Evolutionary conservation across 768 basidiomycete species (phyloP).

Genomic region (Podaxis carcinomalis): DNA sequence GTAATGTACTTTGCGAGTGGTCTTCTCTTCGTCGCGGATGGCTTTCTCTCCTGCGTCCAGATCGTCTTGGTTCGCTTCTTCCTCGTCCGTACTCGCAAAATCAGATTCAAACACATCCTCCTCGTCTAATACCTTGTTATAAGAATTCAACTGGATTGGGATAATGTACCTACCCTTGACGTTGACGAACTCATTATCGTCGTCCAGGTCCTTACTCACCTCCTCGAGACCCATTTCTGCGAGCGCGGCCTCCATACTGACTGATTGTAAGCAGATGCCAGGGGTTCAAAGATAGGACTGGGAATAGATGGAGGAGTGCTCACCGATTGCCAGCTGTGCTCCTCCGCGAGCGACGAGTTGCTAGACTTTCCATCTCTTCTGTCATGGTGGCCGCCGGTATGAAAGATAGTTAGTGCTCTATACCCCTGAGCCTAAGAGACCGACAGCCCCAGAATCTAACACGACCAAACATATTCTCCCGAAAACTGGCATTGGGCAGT

Average conservation of each 20-base stretch:
- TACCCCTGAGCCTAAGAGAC: background rate
- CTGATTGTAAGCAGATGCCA: conserved; percentile 10
- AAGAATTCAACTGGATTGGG: conserved; percentile 12
- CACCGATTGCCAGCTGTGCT: conserved; percentile 81
- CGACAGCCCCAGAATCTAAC: conserved; percentile 1
- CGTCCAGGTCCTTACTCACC: conserved; percentile 54
- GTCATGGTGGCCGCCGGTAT: background rate
- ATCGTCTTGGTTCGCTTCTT: conserved; percentile 48
- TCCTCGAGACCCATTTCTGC: conserved; percentile 66
- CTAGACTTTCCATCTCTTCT: conserved; percentile 34
- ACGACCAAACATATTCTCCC: conserved; percentile 8
- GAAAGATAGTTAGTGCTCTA: background rate
- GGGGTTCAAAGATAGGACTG: background rate
- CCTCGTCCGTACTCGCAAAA: conserved; percentile 83
- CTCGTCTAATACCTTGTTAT: conserved; percentile 49
- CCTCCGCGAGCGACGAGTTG: conserved; percentile 56
- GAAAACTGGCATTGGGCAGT: background rate
- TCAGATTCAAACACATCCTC: conserved; percentile 80
- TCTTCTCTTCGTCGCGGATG: conserved; percentile 58
- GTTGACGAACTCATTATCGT: conserved; percentile 68
- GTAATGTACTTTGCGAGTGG: conserved; percentile 39
- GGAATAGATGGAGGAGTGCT: conserved; percentile 10
- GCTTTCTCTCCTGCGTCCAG: conserved; percentile 49
- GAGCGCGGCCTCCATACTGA: conserved; percentile 73
- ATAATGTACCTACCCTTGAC: conserved; percentile 47